Evolutionary conservation across 2,329 filamentous ascomycete species (phyloP), one percentile per base, ranked within the genome.

Genomic region (Pseudocercospora macadamiae): DNA sequence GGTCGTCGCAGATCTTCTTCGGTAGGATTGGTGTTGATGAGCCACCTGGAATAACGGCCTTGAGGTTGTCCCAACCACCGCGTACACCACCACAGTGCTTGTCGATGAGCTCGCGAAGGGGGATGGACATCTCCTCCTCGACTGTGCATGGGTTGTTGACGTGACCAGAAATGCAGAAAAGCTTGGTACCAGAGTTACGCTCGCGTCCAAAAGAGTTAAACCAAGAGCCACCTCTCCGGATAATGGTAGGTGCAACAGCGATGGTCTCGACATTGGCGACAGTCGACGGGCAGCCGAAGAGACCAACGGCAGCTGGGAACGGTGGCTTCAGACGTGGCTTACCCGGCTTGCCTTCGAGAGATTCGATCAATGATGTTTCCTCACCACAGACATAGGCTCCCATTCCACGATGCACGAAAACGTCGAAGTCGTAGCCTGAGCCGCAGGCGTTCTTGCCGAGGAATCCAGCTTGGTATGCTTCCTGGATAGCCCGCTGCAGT

Each of bases 101-200:
- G 64, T 99, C 95, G 70, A 99, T 97, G 64, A 99, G 86, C 78
- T 99, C 95, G 44, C 90, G 89, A 61, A 99, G 86, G 42, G 95
- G 89, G 68, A 99, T 99, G 53, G 91, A 96, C 95, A 99, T 99
- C 80, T 99, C 95, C 80, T 99, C 95, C 78, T 99, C 95, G 61
- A 99, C 95, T 1, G 95, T 97, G 77, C 86, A 91, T 55, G 95
- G 95, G 82, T 97, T 96, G 85, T 99, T 99, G 81, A 99, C 95
- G 77, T 97, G 91, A 25, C 95, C 95, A 55, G 93, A 97, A 75
- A 99, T 97, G 77, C 93, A 97, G 83, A 89, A 99, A 39, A 99
- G 89, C 83, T 99, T 99, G 65, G 95, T 99, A 71, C 95, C 95
- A 70, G 91, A 85, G 80, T 99, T 99, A 67, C 95, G 89, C 81